These are phyloP conservation scores for Russula earlei DNA, from an alignment of 768 basidiomycete genomes.

Conservation along the genomic window DNA sequence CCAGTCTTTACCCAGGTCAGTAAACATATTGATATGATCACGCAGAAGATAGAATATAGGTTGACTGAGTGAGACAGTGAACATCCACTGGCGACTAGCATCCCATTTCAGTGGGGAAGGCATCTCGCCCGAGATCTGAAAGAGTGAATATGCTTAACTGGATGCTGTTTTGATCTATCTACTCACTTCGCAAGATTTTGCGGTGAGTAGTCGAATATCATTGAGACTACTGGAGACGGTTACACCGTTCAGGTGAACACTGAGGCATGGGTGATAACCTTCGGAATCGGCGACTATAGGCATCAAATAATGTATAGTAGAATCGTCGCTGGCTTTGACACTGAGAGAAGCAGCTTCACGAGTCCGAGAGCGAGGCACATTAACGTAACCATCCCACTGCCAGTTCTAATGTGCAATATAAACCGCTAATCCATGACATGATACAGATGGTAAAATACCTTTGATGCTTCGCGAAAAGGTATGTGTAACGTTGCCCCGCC, in stretches of 20 bases:
- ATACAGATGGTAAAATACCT: conserved; percentile 36
- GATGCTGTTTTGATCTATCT: neutral
- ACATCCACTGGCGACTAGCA: conserved; percentile 65
- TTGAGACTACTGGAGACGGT: conserved; percentile 78
- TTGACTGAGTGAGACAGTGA: conserved; percentile 60
- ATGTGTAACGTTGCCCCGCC: conserved; percentile 69
- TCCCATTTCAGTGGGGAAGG: conserved; percentile 83
- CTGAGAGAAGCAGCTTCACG: conserved; percentile 67
- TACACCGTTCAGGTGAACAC: conserved; percentile 77
- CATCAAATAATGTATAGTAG: conserved; percentile 76
- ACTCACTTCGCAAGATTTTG: conserved; percentile 71
- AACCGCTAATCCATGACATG: neutral
- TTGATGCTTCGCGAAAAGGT: conserved; percentile 89
- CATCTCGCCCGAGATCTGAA: conserved; percentile 58
- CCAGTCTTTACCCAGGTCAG: conserved; percentile 92
- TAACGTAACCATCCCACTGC: conserved; percentile 71
- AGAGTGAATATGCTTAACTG: neutral
- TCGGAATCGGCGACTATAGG: conserved; percentile 65
- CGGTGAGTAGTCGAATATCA: conserved; percentile 66
- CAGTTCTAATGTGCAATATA: conserved; percentile 52
- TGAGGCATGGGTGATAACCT: conserved; percentile 74
- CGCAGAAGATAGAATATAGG: conserved; percentile 73
- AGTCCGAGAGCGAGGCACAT: conserved; percentile 41
- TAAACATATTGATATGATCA: conserved; percentile 92
- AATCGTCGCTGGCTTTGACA: conserved; percentile 65